Evolutionary conservation across 257 asterid species (phyloP), one percentile per base, ranked within the genome.

Genomic region (Thymus quinquecostatus): DNA sequence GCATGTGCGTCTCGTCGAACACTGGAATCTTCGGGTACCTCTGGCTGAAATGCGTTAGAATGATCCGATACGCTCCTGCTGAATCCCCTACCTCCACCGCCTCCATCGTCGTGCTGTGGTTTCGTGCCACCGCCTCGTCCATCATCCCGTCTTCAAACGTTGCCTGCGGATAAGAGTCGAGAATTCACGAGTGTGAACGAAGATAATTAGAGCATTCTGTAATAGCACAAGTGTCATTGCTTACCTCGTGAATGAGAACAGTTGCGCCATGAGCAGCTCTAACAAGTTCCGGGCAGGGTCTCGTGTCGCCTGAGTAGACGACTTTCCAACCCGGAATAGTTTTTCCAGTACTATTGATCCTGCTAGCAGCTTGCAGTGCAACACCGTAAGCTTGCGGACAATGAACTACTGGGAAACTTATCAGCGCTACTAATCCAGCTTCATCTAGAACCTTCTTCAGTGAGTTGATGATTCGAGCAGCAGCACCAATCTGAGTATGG

Each of bases 41-140:
- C 77, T 95, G 99, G 86, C 98, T 93, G 82, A 93, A 93, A 68
- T 93, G 99, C 10, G 99, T 92, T 2, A 92, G 96, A 45, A 95
- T 89, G 10, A 90, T 73, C 0, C 97, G 89, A 64, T 95, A 95
- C 1, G 78, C 98, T 10, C 95, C 97, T 1, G 98, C 98, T 1
- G 85, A 59, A 50, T 84, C 88, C 27, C 99, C 99, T 0, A 76
- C 87, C 60, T 89, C 91, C 51, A 95, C 79, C 6, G 99, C 99
- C 76, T 95, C 99, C 73, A 72, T 71, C 2, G 98, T 92, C 41
- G 98, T 95, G 88, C 98, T 92, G 82, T 95, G 99, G 63, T 95
- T 88, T 74, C 85, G 82, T 3, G 97, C 86, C 47, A 88, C 69
- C 14, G 99, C 98, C 77, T 95, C 99, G 0, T 89, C 91, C 72